Base-by-base conservation (phyloP, 805 yeast genomes). In the Wickerhamiella vanderwaltii region DNA sequence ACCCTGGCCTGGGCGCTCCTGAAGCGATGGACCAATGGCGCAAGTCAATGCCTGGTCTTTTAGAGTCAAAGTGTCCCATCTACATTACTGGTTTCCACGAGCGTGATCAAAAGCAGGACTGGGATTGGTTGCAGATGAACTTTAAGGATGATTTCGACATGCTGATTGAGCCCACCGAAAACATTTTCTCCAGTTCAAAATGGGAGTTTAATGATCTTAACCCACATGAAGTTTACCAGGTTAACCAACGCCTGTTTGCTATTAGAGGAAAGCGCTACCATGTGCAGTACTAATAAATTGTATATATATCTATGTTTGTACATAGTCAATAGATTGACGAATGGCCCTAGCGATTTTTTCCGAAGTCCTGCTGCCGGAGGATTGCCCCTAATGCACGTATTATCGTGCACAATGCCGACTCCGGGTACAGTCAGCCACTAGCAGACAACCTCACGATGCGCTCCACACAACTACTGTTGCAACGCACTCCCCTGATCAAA, bases 261-360 rank as follows among this genome's bases (percentile, higher is more conserved):
- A 73, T 87, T 62, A 77, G 98, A 65, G 97, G 98, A 51, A 91
- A 88, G 70, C 75, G 98, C 59, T 91, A 91, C 64, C 96, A 87
- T 55, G 94, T 51, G 22, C 49, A 44, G 42, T 41, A 39, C 20
- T 39, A 29, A 32, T 25, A n/a, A n/a, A n/a, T 34, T 39, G 29
- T 26, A 39, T 32, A 39, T 24, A 26, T 12, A 6, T 16, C 11
- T n/a, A n/a, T n/a, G n/a, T n/a, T n/a, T 28, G 35, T 31, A 31
- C 12, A 31, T 31, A 31, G 23, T 31, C n/a, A 29, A 7, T 24
- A 24, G 7, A 24, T 24, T 24, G 7, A 24, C 7, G 26, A 24
- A 24, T 24, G 7, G 11, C 11, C 26, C 7, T 24, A 9, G 26
- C 26, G 11, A 11, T 24, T 11, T 24, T 24, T 24, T 11, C 11